These are phyloP conservation scores for Cladobotryum mycophilum DNA, from an alignment of 2,329 filamentous ascomycete species.

Conservation along the genomic window DNA sequence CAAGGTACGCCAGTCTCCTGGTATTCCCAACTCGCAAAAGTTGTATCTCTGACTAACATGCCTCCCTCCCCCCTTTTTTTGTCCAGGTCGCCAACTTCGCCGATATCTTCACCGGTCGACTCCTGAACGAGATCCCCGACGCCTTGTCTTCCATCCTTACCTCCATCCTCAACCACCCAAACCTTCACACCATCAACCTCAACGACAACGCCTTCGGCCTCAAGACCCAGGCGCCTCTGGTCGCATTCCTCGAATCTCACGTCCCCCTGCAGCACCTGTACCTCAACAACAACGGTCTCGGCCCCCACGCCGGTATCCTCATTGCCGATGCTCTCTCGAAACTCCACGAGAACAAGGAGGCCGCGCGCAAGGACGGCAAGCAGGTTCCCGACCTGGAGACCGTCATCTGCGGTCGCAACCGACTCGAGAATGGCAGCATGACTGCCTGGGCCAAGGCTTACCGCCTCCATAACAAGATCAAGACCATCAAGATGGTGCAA, in stretches of 20 bases:
- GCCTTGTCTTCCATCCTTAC: conserved; percentile 81
- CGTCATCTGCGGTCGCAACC: conserved; percentile 93
- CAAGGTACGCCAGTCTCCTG: conserved; percentile 44
- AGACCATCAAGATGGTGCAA: conserved; percentile 92
- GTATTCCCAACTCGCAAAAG: neutral
- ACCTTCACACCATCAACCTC: conserved; percentile 86
- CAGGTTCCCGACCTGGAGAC: conserved; percentile 82
- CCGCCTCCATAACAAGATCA: conserved; percentile 73
- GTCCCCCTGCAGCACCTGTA: conserved; percentile 88
- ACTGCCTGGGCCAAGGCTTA: conserved; percentile 86
- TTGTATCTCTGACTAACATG: neutral
- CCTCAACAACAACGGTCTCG: conserved; percentile 97
- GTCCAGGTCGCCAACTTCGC: conserved; percentile 74
- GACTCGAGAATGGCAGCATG: conserved; percentile 95
- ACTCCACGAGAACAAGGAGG: conserved; percentile 78
- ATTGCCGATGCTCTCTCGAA: conserved; percentile 81
- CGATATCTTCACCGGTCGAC: conserved; percentile 94
- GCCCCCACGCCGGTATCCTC: conserved; percentile 81
- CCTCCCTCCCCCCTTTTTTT: neutral
- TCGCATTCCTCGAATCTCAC: conserved; percentile 84
- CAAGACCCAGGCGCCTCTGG: conserved; percentile 87
- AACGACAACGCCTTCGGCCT: conserved; percentile 98
- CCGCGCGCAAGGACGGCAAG: conserved; percentile 63
- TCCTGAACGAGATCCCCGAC: conserved; percentile 88
- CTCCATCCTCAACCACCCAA: conserved; percentile 76